Evolutionary conservation across 2,329 filamentous ascomycete species (phyloP).

Genomic region (Claviceps purpurea): DNA sequence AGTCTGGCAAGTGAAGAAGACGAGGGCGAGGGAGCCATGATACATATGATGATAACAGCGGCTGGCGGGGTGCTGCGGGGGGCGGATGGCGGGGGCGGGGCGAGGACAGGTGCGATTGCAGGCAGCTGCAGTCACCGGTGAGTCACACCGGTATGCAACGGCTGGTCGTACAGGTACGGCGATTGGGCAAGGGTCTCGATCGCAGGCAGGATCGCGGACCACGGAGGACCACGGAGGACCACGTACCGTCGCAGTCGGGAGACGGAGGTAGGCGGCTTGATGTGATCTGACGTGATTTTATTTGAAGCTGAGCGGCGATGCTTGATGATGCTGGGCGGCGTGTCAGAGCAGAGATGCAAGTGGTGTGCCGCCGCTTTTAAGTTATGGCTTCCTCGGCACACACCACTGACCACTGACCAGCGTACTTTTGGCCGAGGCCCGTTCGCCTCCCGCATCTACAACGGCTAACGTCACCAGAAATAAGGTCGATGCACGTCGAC

Average conservation of each 20-base stretch:
- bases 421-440: background rate
- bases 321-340: no score
- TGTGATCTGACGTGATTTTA: no score
- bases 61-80: constrained; percentile 1
- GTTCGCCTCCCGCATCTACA: background rate
- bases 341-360: no score
- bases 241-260: background rate
- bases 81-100: background rate
- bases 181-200: no score
- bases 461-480: background rate
- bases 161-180: no score
- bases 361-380: no score
- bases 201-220: no score
- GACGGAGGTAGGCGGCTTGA: background rate
- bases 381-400: background rate
- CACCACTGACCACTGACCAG: no score
- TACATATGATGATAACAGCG: background rate
- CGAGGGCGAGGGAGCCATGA: constrained; percentile 11
- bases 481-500: no score
- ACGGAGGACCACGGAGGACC: background rate
- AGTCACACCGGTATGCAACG: no score
- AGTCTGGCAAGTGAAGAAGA: constrained; percentile 39
- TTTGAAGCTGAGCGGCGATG: no score
- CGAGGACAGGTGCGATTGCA: background rate
- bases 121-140: background rate